Evolutionary conservation across 148 eudicot genomes (phyloP).

Genomic region (Rhododendron mucronatum): DNA sequence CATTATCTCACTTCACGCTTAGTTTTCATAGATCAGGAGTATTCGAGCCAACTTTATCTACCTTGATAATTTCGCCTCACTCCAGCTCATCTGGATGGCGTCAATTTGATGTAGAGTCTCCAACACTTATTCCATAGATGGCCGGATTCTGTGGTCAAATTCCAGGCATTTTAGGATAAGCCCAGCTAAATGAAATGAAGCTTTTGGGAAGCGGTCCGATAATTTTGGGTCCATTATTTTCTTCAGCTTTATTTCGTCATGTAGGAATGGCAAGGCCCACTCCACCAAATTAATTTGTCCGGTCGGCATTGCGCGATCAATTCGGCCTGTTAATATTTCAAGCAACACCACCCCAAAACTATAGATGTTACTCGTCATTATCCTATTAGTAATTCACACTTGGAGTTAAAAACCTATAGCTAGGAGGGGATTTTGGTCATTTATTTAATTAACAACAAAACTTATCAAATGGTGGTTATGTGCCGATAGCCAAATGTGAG

Average conservation of each 20-base stretch:
- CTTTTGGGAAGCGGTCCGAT: constrained; percentile 40
- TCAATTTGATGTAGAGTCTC: constrained; percentile 33
- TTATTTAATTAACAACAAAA: too few relatives aligned
- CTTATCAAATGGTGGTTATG: too few relatives aligned
- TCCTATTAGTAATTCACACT: constrained; percentile 5
- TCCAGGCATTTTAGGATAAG: constrained; percentile 53
- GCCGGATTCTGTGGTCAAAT: constrained; percentile 50
- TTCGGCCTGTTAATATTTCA: constrained; percentile 54
- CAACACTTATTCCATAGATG: constrained; percentile 51
- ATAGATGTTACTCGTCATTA: constrained; percentile 62
- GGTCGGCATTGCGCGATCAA: constrained; percentile 40
- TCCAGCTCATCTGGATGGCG: too few relatives aligned
- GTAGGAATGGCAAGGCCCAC: constrained; percentile 56
- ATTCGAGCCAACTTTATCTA: too few relatives aligned
- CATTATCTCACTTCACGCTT: too few relatives aligned
- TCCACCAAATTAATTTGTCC: constrained; percentile 47
- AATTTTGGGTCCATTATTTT: constrained; percentile 55
- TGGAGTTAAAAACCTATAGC: too few relatives aligned
- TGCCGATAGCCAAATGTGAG: too few relatives aligned
- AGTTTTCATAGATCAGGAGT: too few relatives aligned
- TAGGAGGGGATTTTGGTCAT: too few relatives aligned
- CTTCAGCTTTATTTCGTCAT: constrained; percentile 36
- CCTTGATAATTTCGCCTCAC: too few relatives aligned
- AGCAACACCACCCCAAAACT: constrained; percentile 75
- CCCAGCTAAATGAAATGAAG: constrained; percentile 35